These are phyloP conservation scores for Luffa aegyptiaca DNA, from an alignment of 306 rosid species.

Conservation along the genomic window DNA sequence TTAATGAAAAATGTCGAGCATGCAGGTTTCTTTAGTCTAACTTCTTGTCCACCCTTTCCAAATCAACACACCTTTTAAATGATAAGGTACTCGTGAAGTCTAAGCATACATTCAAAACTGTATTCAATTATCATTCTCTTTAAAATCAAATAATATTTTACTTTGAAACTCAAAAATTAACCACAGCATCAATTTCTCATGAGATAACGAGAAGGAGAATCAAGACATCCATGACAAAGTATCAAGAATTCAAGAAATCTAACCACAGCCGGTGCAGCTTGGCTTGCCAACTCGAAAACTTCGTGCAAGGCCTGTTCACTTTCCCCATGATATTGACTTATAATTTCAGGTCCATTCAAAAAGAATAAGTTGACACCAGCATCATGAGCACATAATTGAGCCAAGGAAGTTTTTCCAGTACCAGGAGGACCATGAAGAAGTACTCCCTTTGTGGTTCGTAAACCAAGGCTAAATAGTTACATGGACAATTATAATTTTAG, in stretches of 20 bases:
- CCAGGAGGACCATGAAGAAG: slow-evolving; percentile 98
- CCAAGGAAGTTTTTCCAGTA: slow-evolving; percentile 89
- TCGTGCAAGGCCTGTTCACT: slow-evolving; percentile 64
- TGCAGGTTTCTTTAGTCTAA: background rate
- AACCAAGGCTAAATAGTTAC: slow-evolving; percentile 49
- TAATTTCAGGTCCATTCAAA: slow-evolving; percentile 77
- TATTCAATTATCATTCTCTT: background rate
- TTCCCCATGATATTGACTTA: slow-evolving; percentile 70
- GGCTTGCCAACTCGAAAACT: slow-evolving; percentile 60
- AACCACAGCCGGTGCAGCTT: slow-evolving; percentile 88
- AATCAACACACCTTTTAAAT: too few relatives aligned
- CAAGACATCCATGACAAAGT: background rate
- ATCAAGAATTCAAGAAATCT: slow-evolving; percentile 25
- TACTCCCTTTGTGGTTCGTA: slow-evolving; percentile 72
- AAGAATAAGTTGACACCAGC: slow-evolving; percentile 60
- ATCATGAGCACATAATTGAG: slow-evolving; percentile 55
- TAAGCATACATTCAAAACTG: background rate
- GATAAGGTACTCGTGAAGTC: background rate
- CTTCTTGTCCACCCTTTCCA: background rate
- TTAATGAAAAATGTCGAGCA: background rate
- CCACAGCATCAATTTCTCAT: background rate
- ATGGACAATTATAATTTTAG: slow-evolving; percentile 9
- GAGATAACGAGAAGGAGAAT: background rate
- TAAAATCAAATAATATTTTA: background rate
- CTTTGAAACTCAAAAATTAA: background rate